Base-by-base conservation (phyloP, 2,329 filamentous ascomycete genomes). In the Ceratocystis alfenasii region DNA sequence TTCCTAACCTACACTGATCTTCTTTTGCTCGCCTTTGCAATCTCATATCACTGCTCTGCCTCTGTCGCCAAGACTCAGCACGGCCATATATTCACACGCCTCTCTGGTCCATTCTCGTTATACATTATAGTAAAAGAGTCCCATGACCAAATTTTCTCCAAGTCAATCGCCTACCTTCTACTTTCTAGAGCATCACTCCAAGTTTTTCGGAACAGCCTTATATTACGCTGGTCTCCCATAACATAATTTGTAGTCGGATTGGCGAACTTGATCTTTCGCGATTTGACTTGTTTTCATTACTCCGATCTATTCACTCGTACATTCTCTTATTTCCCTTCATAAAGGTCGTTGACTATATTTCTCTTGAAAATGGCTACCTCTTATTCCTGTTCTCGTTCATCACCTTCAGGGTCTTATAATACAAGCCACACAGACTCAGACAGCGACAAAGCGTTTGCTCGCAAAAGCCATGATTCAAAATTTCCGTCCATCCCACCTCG, bases 401-500 rank as follows among this genome's bases (percentile, higher is more conserved):
- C 66, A 33, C 33, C 57, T 10, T 45, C 53, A 41, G 57, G 64
- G 33, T 63, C 66, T n/a, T 62, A 62, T 44, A 61, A 65, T 30
- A 57, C 28, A n/a, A 45, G 50, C 20, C 50, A 46, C 15, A 65
- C 63, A 28, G 63, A 62, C 59, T 67, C 66, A 2, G 66, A 67
- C 59, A 67, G 65, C 61, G 66, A 67, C 55, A 67, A 63, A 0
- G 60, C 66, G 5, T 50, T 67, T 65, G 66, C 66, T 8, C 63
- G 45, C 20, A 48, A 60, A 60, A 67, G 66, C 22, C 63, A 60
- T 6, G 66, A 67, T 50, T 36, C 55, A 3, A 45, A 41, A 25
- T 36, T 41, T 15, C 30, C 61, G 15, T 30, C 63, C n/a, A 55
- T 30, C 30, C 17, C 53, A 17, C 7, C 25, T 7, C 10, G 15